phyloP scores from a whole-genome alignment of 495 filamentous ascomycete genomes.

The Gamarada debralockiae region DNA sequence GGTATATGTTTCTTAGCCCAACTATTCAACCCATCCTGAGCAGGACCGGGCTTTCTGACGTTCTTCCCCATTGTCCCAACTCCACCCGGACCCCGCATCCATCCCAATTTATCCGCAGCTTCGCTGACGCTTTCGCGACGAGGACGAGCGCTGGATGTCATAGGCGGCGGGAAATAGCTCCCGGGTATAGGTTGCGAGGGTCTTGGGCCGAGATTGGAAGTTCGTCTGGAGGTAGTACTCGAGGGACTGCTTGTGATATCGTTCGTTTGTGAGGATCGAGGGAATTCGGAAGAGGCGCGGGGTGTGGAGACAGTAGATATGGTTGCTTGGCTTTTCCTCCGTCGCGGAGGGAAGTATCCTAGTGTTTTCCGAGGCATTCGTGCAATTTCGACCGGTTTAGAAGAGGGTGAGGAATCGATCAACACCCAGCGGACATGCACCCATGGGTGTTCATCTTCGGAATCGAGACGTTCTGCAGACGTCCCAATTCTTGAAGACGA shows the following conservation, averaged over 20 bases:
- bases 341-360: constrained; percentile 87
- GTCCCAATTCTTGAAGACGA: constrained; percentile 10
- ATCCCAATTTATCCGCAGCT: constrained; percentile 31
- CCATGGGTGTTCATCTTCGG: constrained; percentile 48
- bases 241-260: constrained; percentile 24
- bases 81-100: constrained; percentile 75
- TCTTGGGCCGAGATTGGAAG: constrained; percentile 13
- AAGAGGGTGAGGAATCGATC: constrained; percentile 57
- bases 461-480: constrained; percentile 23
- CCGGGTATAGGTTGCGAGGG: constrained; percentile 17
- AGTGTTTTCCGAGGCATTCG: constrained; percentile 75
- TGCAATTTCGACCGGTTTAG: constrained; percentile 75
- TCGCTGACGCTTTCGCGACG: constrained; percentile 20
- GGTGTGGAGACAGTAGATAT: constrained; percentile 58
- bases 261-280: constrained; percentile 29
- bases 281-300: constrained; percentile 56
- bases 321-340: constrained; percentile 70
- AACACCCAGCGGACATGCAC: constrained; percentile 84
- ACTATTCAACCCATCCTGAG: constrained; percentile 73
- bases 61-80: constrained; percentile 73
- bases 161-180: constrained; percentile 26
- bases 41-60: constrained; percentile 71
- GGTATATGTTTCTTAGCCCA: constrained; percentile 77
- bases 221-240: constrained; percentile 14
- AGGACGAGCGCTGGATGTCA: constrained; percentile 19